These are phyloP conservation scores for Gynostemma pentaphyllum DNA, from an alignment of 306 rosid species.

Conservation along the genomic window DNA sequence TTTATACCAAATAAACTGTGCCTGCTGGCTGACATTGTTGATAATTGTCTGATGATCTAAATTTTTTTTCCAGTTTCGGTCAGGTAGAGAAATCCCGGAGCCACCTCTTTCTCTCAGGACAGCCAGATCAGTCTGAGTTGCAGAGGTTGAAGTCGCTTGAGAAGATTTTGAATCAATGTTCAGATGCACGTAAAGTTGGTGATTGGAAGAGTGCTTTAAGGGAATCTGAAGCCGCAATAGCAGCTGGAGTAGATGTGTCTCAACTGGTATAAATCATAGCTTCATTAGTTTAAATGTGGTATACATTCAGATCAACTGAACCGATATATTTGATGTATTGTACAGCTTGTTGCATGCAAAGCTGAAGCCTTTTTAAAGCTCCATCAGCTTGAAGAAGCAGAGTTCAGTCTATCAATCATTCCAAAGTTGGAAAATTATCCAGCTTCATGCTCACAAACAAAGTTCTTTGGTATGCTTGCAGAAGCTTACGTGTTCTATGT, in stretches of 20 bases:
- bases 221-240: slow-evolving; percentile 63
- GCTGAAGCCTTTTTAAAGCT: slow-evolving; percentile 69
- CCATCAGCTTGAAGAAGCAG: slow-evolving; percentile 74
- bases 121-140: slow-evolving; percentile 56
- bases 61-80: slow-evolving; percentile 39
- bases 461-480: slow-evolving; percentile 61
- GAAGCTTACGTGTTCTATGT: slow-evolving; percentile 68
- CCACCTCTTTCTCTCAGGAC: slow-evolving; percentile 46
- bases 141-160: slow-evolving; percentile 57
- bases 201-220: slow-evolving; percentile 67
- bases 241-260: slow-evolving; percentile 63
- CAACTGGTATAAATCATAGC: slow-evolving; percentile 42
- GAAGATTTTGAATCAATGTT: slow-evolving; percentile 55
- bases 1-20: neutral
- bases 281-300: neutral
- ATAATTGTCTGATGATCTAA: neutral
- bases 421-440: slow-evolving; percentile 54
- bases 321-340: slow-evolving; percentile 8
- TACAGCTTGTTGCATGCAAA: slow-evolving; percentile 70
- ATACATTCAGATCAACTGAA: neutral
- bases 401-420: slow-evolving; percentile 31
- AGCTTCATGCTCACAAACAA: slow-evolving; percentile 34
- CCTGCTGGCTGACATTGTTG: neutral
- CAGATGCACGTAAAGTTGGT: slow-evolving; percentile 47
- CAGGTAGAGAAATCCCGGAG: slow-evolving; percentile 46